Conservation (phyloP, 2,329 filamentous ascomycete species). For the Monosporascus sp. region DNA sequence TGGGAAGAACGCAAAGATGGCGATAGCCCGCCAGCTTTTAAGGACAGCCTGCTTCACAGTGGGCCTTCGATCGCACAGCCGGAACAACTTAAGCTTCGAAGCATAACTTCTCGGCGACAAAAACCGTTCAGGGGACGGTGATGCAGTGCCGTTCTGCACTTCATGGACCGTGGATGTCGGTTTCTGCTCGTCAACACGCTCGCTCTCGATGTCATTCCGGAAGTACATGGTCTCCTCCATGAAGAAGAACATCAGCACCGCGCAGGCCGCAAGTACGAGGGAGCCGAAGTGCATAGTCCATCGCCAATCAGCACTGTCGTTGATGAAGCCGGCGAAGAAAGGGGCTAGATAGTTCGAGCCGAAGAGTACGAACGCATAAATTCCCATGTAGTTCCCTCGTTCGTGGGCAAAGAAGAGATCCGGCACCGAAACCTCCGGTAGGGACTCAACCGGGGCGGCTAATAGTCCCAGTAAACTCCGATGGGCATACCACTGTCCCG, state of each 20-base stretch:
- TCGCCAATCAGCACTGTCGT: constrained; percentile 33
- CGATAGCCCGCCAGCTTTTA: constrained; percentile 31
- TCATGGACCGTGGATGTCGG: constrained; percentile 5
- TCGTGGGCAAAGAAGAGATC: constrained; percentile 38
- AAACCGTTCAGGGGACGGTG: background rate
- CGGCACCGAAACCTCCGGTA: constrained; percentile 39
- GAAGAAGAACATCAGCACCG: constrained; percentile 45
- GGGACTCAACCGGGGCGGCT: constrained; percentile 38
- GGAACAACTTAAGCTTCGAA: background rate
- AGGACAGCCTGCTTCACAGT: constrained; percentile 1
- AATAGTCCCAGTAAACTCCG: constrained; percentile 40
- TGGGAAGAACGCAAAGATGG: constrained; percentile 24
- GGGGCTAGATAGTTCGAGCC: constrained; percentile 40
- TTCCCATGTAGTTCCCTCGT: constrained; percentile 36
- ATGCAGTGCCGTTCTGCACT: constrained; percentile 1
- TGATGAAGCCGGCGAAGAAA: constrained; percentile 40
- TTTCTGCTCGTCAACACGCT: constrained; percentile 7
- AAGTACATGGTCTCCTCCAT: constrained; percentile 56
- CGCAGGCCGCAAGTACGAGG: constrained; percentile 31
- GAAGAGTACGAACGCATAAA: constrained; percentile 35
- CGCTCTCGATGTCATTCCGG: constrained; percentile 22
- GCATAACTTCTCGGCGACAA: background rate
- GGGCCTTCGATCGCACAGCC: background rate
- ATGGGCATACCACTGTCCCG: constrained; percentile 39
- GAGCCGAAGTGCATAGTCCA: constrained; percentile 40